A percentile compares a stretch with the other conserved stretches of the same genome.
These are phyloP conservation scores for Globisporangium alternatum DNA, from an alignment of 352 stramenopile genomes.

Conservation along the genomic window DNA sequence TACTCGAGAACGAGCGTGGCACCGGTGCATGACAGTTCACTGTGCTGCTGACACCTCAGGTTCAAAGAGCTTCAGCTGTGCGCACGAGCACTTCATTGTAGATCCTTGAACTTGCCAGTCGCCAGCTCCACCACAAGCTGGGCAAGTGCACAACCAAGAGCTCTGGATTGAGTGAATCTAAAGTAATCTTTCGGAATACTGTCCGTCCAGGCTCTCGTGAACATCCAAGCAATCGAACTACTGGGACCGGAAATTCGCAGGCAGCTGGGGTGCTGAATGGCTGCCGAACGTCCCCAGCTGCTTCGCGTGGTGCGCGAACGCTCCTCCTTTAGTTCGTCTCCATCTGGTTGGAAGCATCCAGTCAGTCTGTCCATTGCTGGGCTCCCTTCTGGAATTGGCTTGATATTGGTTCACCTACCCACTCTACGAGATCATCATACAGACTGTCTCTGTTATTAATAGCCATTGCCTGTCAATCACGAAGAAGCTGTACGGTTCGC, in stretches of 20 bases:
- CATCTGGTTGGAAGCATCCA: background rate
- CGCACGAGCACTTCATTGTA: too few species aligned
- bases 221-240: background rate
- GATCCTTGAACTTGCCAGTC: too few species aligned
- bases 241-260: background rate
- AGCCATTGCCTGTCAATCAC: background rate
- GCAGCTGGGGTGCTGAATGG: background rate
- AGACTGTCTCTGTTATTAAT: background rate
- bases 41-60: too few species aligned
- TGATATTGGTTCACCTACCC: too few species aligned
- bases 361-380: background rate
- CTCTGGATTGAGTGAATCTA: too few species aligned
- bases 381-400: too few species aligned
- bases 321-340: background rate
- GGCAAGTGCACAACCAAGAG: too few species aligned
- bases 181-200: too few species aligned
- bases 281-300: background rate
- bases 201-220: background rate
- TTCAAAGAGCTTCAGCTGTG: too few species aligned
- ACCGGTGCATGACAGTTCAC: too few species aligned
- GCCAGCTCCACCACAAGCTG: too few species aligned
- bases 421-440: too few species aligned
- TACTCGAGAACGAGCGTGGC: background rate
- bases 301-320: background rate
- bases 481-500: background rate